Base-by-base conservation (phyloP, 225 moss, liverwort and hornwort species). In the Bryoerythrophyllum caledonicum region DNA sequence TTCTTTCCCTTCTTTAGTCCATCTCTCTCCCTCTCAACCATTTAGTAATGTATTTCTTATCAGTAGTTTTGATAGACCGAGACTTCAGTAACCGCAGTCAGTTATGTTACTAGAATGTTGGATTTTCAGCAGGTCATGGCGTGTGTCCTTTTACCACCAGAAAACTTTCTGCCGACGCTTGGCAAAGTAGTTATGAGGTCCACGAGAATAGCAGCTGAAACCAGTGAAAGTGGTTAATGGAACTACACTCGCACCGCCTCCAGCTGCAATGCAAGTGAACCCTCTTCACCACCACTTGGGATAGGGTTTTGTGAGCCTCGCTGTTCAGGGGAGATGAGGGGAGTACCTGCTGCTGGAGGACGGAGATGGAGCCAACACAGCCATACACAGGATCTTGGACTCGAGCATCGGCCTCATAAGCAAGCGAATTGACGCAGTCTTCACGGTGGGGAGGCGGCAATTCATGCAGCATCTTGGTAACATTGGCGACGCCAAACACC, bases 381-480 rank as follows among this genome's bases (percentile, higher is more conserved):
- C 92, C 90, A 65, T 92, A 92, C 3, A 92, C 90, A 10, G 92
- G 92, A 74, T 90, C 90, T 83, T 92, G 92, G 57, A 92, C 92
- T 60, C 92, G 81, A 8, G 92, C 92, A 81, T 92, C 90, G 41
- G 92, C 92, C 67, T 92, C 90, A 68, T 92, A 92, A 30, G 92
- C 92, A 65, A 90, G 82, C 17, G 92, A 92, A 83, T 90, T 92
- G 37, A 92, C 92, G 66, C 92, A 92, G 64, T 92, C 90, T 79
- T 92, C 92, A 60, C 90, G 81, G 78, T 92, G 92, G 49, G 92
- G 88, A 30, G 92, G 92, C 64, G 92, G 92, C 72, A 92, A 85
- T 85, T 92, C 92, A 71, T 92, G 92, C 67, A 93, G 85, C 88
- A 91, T 93, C 77, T 91, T 91, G 55, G 89, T 91, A 46, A 93